Conservation (phyloP, 441 rosid species). For the Adansonia madagascariensis region DNA sequence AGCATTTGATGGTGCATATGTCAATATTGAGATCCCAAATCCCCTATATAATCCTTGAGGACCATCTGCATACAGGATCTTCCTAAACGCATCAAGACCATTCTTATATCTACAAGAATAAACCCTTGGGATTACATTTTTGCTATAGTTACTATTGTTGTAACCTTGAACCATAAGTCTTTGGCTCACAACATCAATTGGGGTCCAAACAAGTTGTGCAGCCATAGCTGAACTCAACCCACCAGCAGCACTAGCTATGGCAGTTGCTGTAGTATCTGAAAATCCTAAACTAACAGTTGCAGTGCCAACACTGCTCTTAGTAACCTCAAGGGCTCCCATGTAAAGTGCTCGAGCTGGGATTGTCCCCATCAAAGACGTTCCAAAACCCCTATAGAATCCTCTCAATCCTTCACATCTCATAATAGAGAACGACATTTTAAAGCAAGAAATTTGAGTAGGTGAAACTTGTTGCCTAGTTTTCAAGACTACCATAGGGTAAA, state of each 20-base stretch:
- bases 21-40: conserved; percentile 71
- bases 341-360: conserved; percentile 76
- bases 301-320: conserved; percentile 63
- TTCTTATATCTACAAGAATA: conserved; percentile 49
- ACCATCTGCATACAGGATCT: conserved; percentile 61
- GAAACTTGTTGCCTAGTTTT: conserved; percentile 72
- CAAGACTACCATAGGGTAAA: conserved; percentile 61
- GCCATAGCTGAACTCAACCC: conserved; percentile 81
- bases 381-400: conserved; percentile 72
- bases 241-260: conserved; percentile 64
- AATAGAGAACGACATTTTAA: conserved; percentile 49
- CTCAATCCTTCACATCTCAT: conserved; percentile 55
- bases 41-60: conserved; percentile 65
- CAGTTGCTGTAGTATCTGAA: conserved; percentile 56
- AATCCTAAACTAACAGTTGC: conserved; percentile 61
- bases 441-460: conserved; percentile 50
- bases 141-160: conserved; percentile 30
- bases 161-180: conserved; percentile 75
- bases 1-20: conserved; percentile 72
- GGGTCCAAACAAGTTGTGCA: conserved; percentile 79
- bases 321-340: conserved; percentile 70
- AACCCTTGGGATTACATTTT: conserved; percentile 34
- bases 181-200: conserved; percentile 75
- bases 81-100: conserved; percentile 67
- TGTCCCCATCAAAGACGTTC: conserved; percentile 72